Evolutionary conservation across 2,329 filamentous ascomycete genomes (phyloP).

Genomic region (Fusarium coffeatum): DNA sequence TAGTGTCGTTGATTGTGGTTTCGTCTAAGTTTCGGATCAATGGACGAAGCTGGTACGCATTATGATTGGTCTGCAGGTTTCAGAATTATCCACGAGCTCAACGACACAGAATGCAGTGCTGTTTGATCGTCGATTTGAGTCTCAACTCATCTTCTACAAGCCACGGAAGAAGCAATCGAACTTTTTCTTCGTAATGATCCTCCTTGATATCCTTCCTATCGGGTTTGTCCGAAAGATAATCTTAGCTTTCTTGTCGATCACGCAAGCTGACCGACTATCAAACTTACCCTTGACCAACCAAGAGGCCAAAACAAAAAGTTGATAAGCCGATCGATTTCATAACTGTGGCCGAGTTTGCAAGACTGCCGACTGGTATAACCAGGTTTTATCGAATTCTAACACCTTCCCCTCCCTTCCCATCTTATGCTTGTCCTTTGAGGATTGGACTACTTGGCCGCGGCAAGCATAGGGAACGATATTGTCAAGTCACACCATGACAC

Average conservation of each 20-base stretch:
- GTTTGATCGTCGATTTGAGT: conserved; percentile 12
- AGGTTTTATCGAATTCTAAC: neutral
- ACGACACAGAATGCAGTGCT: conserved; percentile 18
- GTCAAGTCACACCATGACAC: neutral
- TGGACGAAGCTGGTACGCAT: conserved; percentile 2
- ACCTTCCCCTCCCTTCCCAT: neutral
- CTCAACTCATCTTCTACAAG: neutral
- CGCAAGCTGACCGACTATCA: neutral
- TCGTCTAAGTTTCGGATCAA: conserved; percentile 25
- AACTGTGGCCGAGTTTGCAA: neutral
- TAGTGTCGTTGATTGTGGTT: conserved; percentile 14
- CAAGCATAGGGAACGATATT: neutral
- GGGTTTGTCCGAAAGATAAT: conserved; percentile 14
- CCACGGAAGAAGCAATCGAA: neutral
- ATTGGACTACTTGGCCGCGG: neutral
- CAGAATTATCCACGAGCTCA: neutral
- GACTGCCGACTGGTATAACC: neutral
- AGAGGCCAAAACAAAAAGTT: neutral
- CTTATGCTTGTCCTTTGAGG: neutral
- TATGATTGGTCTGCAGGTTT: conserved; percentile 19
- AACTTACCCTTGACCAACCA: conserved; percentile 18
- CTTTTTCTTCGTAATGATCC: neutral
- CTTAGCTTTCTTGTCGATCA: conserved; percentile 6
- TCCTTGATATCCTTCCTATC: neutral
- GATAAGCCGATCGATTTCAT: neutral